These are phyloP conservation scores for Lecanicillium sp. DNA, from an alignment of 2,329 filamentous ascomycete species.

Conservation along the genomic window DNA sequence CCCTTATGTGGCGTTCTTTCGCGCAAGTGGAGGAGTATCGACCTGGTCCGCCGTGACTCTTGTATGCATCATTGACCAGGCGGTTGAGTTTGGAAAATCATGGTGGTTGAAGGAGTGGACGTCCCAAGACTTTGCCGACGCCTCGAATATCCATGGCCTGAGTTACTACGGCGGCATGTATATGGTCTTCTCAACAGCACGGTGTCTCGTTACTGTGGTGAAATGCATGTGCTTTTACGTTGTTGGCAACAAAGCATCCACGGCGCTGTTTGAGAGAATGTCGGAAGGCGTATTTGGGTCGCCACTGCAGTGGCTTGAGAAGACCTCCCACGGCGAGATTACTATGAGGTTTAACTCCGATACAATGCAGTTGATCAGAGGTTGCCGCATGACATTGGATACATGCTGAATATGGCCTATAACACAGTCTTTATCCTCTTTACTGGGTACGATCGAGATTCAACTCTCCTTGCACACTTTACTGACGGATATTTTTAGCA, in stretches of 20 bases:
- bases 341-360: background rate
- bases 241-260: slow-evolving; percentile 21
- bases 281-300: background rate
- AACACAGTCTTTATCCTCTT: too few relatives aligned
- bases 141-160: too few relatives aligned
- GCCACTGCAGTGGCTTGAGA: background rate
- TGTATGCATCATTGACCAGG: too few relatives aligned
- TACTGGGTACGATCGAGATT: too few relatives aligned
- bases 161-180: too few relatives aligned
- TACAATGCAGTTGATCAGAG: background rate
- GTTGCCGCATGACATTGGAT: background rate
- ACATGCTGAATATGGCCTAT: too few relatives aligned
- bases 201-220: slow-evolving; percentile 39
- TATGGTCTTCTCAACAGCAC: slow-evolving; percentile 38
- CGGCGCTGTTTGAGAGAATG: background rate
- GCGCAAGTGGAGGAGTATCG: slow-evolving; percentile 45
- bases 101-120: too few relatives aligned
- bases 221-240: slow-evolving; percentile 24
- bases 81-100: slow-evolving; percentile 23
- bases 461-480: too few relatives aligned
- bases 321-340: background rate
- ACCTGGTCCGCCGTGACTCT: slow-evolving; percentile 38
- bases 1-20: too few relatives aligned
- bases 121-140: too few relatives aligned
- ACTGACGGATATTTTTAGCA: too few relatives aligned